phyloP scores from a whole-genome alignment of 257 asterid species.

The Nicotiana sylvestris region DNA sequence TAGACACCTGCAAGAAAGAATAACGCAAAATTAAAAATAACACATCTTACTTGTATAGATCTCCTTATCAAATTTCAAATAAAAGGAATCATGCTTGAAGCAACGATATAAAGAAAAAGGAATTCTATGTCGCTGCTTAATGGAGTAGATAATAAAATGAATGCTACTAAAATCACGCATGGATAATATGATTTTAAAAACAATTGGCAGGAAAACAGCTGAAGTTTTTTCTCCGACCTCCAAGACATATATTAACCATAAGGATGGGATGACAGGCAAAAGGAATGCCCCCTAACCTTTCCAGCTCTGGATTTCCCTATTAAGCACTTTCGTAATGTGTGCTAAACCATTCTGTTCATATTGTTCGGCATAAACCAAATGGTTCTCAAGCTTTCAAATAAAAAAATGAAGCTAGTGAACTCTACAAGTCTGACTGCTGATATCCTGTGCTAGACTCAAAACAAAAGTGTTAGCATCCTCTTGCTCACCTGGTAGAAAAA shows the following conservation, averaged over 20 bases:
- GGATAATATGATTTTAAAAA: neutral
- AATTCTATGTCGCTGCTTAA: neutral
- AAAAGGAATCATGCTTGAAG: neutral
- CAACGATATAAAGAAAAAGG: neutral
- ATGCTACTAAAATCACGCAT: neutral
- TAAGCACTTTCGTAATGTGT: neutral
- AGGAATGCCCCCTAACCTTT: neutral
- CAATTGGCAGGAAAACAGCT: slow-evolving; percentile 4
- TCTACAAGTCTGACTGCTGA: neutral
- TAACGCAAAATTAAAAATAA: neutral
- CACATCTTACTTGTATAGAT: neutral
- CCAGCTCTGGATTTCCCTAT: neutral
- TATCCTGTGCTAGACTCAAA: neutral
- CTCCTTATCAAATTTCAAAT: neutral
- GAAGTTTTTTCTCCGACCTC: neutral
- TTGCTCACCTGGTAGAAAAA: slow-evolving; percentile 82
- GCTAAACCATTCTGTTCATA: neutral
- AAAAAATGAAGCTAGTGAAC: neutral
- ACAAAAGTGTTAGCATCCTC: neutral
- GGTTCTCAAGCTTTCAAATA: neutral
- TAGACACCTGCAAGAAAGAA: slow-evolving; percentile 49
- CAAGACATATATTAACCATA: neutral
- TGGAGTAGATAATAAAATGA: neutral
- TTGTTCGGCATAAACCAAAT: neutral
- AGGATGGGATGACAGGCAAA: neutral